Base-by-base conservation (phyloP, 1,284 basidiomycete species). In the Trametes sp. region DNA sequence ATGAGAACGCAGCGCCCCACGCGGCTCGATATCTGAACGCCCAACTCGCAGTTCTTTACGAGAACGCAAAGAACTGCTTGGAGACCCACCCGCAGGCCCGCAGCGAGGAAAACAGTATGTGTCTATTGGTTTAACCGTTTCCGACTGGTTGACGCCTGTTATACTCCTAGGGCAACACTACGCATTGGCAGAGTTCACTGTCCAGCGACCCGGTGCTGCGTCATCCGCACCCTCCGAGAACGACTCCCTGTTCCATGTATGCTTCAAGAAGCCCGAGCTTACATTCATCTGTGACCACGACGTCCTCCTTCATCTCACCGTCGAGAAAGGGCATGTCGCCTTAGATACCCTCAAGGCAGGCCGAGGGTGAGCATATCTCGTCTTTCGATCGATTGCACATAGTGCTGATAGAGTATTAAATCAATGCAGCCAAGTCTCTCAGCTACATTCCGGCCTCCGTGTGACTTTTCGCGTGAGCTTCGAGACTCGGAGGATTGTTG, bases 1-100 rank as follows among this genome's bases (percentile, higher is more conserved):
- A 70, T 45, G 74, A 73, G 57, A 76, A 76, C 61, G 66, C 65
- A 24, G 75, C 75, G 4, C 66, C 68, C 13, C 69, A 73, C 42
- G 70, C 72, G 4, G 65, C 62, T n/a, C 72, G 70, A 21, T 76
- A 76, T 49, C 66, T 76, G 60, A 75, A 75, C 59, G 70, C 73
- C 5, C 75, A 76, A 57, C 68, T 76, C 38, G 41, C 63, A 3
- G 70, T 71, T 3, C 70, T 75, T 19, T 72, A 71, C 55, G 62
- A 72, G 24, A 75, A 73, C 45, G 70, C 72, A 11, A 28, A 57
- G 21, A 65, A 69, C 29, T 76, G 75, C 55, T 59, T 71, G 14
- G 54, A 66, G n/a, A 55, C 70, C 38, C 69, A 72, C 21, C 62
- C 59, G 11, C 60, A 62, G n/a, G 63, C 64, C 1, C 42, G 50